These are phyloP conservation scores for Spergularia azorica DNA, from an alignment of 179 eudicot genomes.

Conservation along the genomic window DNA sequence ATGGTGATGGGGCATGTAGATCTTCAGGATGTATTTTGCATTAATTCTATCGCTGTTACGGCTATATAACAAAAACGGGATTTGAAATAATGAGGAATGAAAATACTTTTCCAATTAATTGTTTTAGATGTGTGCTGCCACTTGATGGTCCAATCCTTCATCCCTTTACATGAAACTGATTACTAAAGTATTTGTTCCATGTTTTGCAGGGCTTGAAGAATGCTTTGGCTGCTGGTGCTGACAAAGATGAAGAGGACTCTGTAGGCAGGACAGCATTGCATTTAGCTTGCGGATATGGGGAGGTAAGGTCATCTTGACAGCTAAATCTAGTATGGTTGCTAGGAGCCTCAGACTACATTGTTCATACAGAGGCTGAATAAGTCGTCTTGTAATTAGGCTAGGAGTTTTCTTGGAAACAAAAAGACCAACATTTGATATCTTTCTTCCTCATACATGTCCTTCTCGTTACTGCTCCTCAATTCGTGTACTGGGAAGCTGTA, in stretches of 20 bases:
- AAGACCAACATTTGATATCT: background rate
- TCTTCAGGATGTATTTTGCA: too few species aligned
- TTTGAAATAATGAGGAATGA: too few species aligned
- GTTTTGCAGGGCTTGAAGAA: constrained; percentile 62
- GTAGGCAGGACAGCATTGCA: constrained; percentile 99
- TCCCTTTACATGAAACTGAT: background rate
- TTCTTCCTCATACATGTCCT: background rate
- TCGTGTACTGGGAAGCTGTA: background rate
- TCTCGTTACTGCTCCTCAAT: background rate
- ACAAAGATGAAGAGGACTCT: constrained; percentile 91
- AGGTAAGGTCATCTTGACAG: constrained; percentile 60
- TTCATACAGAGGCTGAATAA: background rate
- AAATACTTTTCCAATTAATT: too few species aligned
- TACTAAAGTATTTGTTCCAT: background rate
- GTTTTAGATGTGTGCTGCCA: background rate
- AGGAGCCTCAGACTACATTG: background rate
- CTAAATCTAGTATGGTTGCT: constrained; percentile 1
- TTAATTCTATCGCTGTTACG: too few species aligned
- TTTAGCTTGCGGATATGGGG: constrained; percentile 99
- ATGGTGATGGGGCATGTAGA: background rate
- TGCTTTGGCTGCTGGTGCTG: constrained; percentile 86
- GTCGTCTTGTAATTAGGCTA: too few species aligned
- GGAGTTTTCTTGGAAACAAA: too few species aligned
- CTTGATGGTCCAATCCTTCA: background rate
- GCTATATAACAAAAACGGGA: too few species aligned